Evolutionary conservation across 495 filamentous ascomycete species (phyloP), one percentile per base, ranked within the genome.

Genomic region (Penicillium argentinense): DNA sequence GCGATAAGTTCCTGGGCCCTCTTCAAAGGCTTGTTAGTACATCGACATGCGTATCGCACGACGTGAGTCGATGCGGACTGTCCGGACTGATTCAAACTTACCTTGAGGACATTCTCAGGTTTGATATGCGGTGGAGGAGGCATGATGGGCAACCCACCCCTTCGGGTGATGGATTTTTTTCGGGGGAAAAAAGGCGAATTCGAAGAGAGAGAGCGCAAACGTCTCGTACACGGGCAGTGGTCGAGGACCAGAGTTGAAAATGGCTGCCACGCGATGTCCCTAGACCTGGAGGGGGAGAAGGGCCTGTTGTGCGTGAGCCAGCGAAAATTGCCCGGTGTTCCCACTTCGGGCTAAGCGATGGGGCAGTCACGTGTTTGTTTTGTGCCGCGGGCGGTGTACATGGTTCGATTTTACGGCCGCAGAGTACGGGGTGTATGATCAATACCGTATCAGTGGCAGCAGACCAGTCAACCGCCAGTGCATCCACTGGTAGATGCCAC

Each of bases 91-190:
- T n/a, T n/a, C n/a, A 23, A 27, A 68, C 78, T 52, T 59, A 83
- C 83, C 78, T 95, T 97, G 72, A 97, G 86, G 64, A 96, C 89
- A 86, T 98, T 98, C 81, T 98, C 93, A 62, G 93, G 95, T 69
- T 93, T 95, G 60, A 89, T 90, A 71, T 96, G 89, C 50, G 91
- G 91, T 63, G 88, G 89, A 59, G 93, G 95, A 75, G 95, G 87
- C 90, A 96, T 91, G 70, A 60, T 89, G 77, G 78, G 68, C 68
- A 62, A 67, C 39, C 47, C 54, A 55, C 62, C 59, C 62, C 62
- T 69, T 56, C 49, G 51, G 54, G 39, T 48, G 34, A 37, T 25
- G 41, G 32, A 28, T 22, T 43, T 42, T 56, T 47, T 39, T 47
- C 21, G 29, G 33, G 26, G 29, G 8, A 30, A 45, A 42, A 24